phyloP scores from a whole-genome alignment of 306 rosid species.

The Erythrophleum fordii region DNA sequence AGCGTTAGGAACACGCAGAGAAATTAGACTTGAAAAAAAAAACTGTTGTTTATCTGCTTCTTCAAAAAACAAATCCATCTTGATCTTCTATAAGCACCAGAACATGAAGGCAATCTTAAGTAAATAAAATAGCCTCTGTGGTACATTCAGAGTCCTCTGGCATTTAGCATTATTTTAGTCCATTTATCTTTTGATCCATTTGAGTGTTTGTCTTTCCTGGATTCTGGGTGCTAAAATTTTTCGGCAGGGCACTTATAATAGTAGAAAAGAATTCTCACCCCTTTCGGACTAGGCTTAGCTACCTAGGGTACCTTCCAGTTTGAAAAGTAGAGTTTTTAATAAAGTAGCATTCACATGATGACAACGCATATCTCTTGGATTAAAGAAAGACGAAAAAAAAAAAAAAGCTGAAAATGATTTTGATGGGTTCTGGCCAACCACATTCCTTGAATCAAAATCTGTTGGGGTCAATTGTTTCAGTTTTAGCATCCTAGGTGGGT shows the following conservation, averaged over 20 bases:
- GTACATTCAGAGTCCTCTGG: too few species aligned
- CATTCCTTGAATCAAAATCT: conserved; percentile 27
- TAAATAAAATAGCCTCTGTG: neutral
- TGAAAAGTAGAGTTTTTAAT: conserved; percentile 26
- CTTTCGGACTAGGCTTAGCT: conserved; percentile 33
- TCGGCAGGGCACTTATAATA: neutral
- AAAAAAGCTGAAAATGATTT: conserved; percentile 13
- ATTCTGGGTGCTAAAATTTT: neutral
- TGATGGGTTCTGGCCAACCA: conserved; percentile 33
- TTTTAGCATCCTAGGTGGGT: conserved; percentile 34
- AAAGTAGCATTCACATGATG: conserved; percentile 35
- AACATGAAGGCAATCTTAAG: conserved; percentile 16
- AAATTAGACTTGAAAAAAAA: neutral
- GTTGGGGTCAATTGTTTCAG: neutral
- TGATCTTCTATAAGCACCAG: neutral
- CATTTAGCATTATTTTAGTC: neutral
- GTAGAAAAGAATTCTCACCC: conserved; percentile 6
- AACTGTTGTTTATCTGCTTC: conserved; percentile 2
- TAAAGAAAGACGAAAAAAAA: neutral
- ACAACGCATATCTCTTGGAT: conserved; percentile 30
- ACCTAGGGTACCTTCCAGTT: conserved; percentile 24
- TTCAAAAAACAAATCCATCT: conserved; percentile 9
- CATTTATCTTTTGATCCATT: neutral
- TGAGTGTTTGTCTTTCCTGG: neutral
- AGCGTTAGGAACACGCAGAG: conserved; percentile 41